Evolutionary conservation across 805 yeast species (phyloP).

Genomic region (Saccharomycopsis oosterbeekiorum): DNA sequence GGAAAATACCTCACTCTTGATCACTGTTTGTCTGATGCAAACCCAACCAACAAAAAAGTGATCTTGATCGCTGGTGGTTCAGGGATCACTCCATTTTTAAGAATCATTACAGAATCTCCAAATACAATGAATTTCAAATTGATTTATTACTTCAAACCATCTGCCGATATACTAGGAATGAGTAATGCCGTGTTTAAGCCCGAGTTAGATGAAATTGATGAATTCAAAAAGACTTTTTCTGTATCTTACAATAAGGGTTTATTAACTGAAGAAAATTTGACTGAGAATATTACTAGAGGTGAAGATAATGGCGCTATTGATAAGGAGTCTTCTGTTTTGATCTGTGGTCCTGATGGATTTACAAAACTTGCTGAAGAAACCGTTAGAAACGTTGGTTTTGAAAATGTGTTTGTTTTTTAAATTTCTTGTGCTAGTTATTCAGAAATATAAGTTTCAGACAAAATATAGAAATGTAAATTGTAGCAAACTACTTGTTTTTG

Average conservation of each 20-base stretch:
- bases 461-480: neutral
- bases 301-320: conserved; percentile 4
- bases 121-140: conserved; percentile 57
- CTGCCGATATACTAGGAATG: conserved; percentile 45
- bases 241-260: conserved; percentile 55
- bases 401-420: conserved; percentile 12
- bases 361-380: conserved; percentile 40
- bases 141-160: conserved; percentile 66
- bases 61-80: conserved; percentile 78
- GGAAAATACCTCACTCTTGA: conserved; percentile 21
- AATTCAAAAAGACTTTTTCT: conserved; percentile 50
- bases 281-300: conserved; percentile 1
- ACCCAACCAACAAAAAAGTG: conserved; percentile 51
- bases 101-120: conserved; percentile 60
- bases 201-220: conserved; percentile 62
- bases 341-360: conserved; percentile 73
- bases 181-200: conserved; percentile 38
- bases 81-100: conserved; percentile 85
- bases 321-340: conserved; percentile 44
- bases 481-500: too few species aligned
- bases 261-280: conserved; percentile 39
- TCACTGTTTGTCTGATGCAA: conserved; percentile 24
- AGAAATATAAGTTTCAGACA: neutral
- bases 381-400: conserved; percentile 52
- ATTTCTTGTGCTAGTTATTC: neutral